Percentiles rank a stretch among this genome's conserved stretches.
Conservation (phyloP, 2,329 filamentous ascomycete species). For the Talaromyces albobiverticillius region DNA sequence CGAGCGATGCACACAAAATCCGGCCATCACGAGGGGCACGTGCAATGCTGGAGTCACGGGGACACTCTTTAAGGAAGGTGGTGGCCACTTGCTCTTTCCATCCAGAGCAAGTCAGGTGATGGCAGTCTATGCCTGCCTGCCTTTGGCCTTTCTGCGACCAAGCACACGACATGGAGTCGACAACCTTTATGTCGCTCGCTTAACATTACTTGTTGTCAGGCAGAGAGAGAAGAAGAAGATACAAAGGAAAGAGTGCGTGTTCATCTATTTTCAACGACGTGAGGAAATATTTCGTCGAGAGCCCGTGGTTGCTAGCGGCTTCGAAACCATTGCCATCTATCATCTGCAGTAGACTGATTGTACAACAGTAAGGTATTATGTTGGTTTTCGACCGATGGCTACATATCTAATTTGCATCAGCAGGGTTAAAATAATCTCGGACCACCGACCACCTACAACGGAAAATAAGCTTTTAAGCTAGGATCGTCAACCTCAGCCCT, state of each 20-base stretch:
- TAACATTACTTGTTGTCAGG: not conserved
- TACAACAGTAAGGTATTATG: no score
- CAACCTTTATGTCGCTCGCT: not conserved
- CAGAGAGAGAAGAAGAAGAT: not conserved
- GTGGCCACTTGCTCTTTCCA: constrained; percentile 1
- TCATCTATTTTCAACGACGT: not conserved
- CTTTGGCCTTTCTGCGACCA: not conserved
- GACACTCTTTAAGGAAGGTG: not conserved
- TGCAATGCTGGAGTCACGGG: not conserved
- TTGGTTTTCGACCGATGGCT: constrained; percentile 40
- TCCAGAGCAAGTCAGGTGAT: constrained; percentile 9
- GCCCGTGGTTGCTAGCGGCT: not conserved
- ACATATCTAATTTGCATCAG: constrained; percentile 35
- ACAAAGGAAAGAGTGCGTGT: not conserved
- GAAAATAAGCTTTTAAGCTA: constrained; percentile 44
- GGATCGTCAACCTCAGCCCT: constrained; percentile 36
- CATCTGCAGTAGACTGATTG: no score
- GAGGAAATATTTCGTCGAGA: not conserved
- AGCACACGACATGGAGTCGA: not conserved
- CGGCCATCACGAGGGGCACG: no score
- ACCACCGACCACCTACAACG: constrained; percentile 33
- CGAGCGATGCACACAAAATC: no score
- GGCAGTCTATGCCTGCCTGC: not conserved
- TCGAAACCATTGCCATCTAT: not conserved
- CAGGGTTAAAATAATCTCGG: constrained; percentile 11